Conservation (phyloP, 169 alveolate species). For the Eimeria falciformis region DNA sequence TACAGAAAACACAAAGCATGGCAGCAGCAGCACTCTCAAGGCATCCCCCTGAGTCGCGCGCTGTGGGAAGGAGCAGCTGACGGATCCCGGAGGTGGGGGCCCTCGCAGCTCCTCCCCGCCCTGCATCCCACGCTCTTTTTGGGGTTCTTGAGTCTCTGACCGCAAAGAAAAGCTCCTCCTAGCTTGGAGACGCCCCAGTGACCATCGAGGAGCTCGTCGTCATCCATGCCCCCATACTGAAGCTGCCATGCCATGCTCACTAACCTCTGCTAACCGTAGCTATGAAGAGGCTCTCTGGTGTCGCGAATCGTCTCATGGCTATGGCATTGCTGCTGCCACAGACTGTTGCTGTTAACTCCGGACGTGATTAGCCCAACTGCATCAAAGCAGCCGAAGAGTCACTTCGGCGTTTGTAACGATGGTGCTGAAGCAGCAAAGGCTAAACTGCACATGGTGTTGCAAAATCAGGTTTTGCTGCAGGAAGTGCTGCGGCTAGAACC, state of each 20-base stretch:
- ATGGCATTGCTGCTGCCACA: no score
- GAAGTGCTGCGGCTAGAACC: background rate
- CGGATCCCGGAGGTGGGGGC: slow-evolving; percentile 9
- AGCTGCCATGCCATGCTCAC: no score
- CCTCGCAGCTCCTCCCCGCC: background rate
- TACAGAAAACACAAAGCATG: background rate
- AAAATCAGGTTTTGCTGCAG: background rate
- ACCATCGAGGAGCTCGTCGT: slow-evolving; percentile 21
- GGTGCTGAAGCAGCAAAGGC: background rate
- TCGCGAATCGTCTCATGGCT: no score
- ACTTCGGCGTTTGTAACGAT: background rate
- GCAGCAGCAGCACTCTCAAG: background rate
- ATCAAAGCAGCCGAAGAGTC: background rate
- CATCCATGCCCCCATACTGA: slow-evolving; percentile 18
- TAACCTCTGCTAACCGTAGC: no score
- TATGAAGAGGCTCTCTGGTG: no score
- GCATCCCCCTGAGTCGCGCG: background rate
- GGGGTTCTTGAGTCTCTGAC: slow-evolving; percentile 26
- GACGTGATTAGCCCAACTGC: background rate
- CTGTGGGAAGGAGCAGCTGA: slow-evolving; percentile 7
- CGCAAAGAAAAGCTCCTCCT: no score
- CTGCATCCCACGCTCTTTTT: background rate
- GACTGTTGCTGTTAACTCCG: no score
- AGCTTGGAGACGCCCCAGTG: background rate
- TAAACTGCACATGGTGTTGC: background rate